phyloP scores from a whole-genome alignment of 2,329 filamentous ascomycete species.

The Neofusicoccum sp. region DNA sequence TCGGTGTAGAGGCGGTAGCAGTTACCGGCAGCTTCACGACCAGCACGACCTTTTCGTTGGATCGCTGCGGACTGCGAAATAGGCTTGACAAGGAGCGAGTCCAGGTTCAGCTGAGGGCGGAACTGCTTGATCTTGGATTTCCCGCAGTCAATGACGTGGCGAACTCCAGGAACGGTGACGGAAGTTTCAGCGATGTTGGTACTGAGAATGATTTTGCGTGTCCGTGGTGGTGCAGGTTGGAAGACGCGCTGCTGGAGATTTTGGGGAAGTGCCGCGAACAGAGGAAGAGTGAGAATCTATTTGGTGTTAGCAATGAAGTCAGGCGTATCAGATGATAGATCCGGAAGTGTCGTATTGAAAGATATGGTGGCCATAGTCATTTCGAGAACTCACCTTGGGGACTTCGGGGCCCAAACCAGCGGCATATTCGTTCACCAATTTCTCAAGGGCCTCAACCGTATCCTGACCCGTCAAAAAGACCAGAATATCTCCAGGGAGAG shows the following conservation, averaged over 20 bases:
- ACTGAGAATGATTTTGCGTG: conserved; percentile 84
- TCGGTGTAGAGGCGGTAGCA: conserved; percentile 90
- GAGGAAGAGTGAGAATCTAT: conserved; percentile 65
- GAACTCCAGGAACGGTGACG: conserved; percentile 89
- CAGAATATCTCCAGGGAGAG: conserved; percentile 89
- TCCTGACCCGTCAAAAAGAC: conserved; percentile 93
- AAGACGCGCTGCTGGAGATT: conserved; percentile 86
- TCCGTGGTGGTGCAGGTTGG: conserved; percentile 67
- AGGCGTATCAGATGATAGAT: neutral
- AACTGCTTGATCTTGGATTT: conserved; percentile 95
- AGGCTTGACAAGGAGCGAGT: conserved; percentile 84
- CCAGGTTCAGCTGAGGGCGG: conserved; percentile 77
- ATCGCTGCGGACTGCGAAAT: conserved; percentile 93
- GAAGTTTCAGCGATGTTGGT: conserved; percentile 99
- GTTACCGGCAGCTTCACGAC: conserved; percentile 85
- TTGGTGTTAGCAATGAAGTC: conserved; percentile 23
- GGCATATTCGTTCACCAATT: conserved; percentile 77
- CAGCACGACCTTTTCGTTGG: conserved; percentile 86
- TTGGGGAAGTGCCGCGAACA: conserved; percentile 88
- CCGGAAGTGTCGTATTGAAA: neutral
- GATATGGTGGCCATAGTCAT: neutral
- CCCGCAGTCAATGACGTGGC: conserved; percentile 87
- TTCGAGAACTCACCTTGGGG: conserved; percentile 55
- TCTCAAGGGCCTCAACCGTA: conserved; percentile 79
- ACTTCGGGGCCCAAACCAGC: conserved; percentile 69